These are phyloP conservation scores for Zygosaccharomyces sapae DNA, from an alignment of 1,139 yeast species.

Conservation along the genomic window DNA sequence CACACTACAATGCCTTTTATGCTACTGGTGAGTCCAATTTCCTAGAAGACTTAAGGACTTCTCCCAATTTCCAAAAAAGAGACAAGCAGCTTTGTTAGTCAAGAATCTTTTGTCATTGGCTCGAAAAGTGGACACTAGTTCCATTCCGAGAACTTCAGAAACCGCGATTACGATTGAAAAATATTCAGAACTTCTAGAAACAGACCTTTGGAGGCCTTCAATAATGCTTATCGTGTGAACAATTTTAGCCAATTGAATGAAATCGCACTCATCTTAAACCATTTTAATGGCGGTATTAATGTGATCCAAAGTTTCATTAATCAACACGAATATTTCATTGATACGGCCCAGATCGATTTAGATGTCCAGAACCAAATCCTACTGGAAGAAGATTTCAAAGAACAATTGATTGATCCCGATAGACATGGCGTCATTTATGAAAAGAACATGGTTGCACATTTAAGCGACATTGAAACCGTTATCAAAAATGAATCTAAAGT, in stretches of 20 bases:
- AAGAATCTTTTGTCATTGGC: constrained; percentile 62
- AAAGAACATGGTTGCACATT: constrained; percentile 38
- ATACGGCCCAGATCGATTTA: constrained; percentile 42
- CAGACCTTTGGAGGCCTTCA: constrained; percentile 56
- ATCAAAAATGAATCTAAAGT: constrained; percentile 70
- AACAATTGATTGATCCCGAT: constrained; percentile 45
- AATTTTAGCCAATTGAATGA: constrained; percentile 72
- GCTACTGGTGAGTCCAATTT: constrained; percentile 57
- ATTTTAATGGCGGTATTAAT: constrained; percentile 79
- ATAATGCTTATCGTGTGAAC: constrained; percentile 45
- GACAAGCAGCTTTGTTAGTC: constrained; percentile 66
- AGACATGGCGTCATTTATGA: constrained; percentile 41
- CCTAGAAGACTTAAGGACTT: constrained; percentile 47
- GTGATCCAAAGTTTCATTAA: constrained; percentile 81
- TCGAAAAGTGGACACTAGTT: constrained; percentile 53
- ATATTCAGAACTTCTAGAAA: constrained; percentile 75
- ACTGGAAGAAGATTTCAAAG: constrained; percentile 43
- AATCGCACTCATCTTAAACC: constrained; percentile 71
- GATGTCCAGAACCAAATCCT: constrained; percentile 35
- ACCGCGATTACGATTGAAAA: constrained; percentile 58
- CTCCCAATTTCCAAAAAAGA: constrained; percentile 42
- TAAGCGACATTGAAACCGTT: constrained; percentile 43
- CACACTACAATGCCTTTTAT: constrained; percentile 73
- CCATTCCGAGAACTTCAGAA: constrained; percentile 47
- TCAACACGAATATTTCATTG: constrained; percentile 68